Percentiles rank a stretch among this genome's conserved stretches.
Conservation (phyloP, 169 alveolate genomes). For the Neospora caninum region DNA sequence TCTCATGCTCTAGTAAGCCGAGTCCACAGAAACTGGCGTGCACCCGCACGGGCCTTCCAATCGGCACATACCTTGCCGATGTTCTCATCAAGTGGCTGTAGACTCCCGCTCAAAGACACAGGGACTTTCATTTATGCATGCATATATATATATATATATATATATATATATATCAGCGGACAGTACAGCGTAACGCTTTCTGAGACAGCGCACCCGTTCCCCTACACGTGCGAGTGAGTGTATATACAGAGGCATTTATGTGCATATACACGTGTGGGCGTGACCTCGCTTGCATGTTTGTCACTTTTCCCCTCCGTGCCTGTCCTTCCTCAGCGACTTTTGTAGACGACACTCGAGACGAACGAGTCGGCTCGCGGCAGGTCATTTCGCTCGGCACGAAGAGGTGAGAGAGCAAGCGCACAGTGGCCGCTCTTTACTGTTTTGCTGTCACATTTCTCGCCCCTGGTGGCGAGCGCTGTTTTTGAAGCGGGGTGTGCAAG, state of each 20-base stretch:
- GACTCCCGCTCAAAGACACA: not conserved
- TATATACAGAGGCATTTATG: not conserved
- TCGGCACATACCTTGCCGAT: no score
- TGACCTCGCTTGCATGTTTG: not conserved
- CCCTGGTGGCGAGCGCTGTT: no score
- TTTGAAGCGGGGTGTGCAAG: no score
- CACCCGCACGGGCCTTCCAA: no score
- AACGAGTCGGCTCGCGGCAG: not conserved
- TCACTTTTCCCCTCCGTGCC: not conserved
- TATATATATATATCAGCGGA: not conserved
- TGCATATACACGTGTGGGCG: not conserved
- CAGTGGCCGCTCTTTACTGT: no score
- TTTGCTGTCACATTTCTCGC: no score
- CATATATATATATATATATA: no score
- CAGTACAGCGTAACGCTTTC: not conserved
- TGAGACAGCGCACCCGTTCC: no score
- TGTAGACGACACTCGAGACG: not conserved
- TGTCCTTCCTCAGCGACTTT: not conserved
- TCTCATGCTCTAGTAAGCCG: constrained; percentile 7
- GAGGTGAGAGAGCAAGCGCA: not conserved
- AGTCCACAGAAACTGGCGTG: no score
- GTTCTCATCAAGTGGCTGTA: not conserved
- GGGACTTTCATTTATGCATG: not conserved
- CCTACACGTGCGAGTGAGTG: not conserved
- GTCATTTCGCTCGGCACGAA: not conserved